A percentile compares a stretch with the other conserved stretches of the same genome.
phyloP scores from a whole-genome alignment of 192 early-diverging fungal genomes.

The Spizellomyces punctatus region DNA sequence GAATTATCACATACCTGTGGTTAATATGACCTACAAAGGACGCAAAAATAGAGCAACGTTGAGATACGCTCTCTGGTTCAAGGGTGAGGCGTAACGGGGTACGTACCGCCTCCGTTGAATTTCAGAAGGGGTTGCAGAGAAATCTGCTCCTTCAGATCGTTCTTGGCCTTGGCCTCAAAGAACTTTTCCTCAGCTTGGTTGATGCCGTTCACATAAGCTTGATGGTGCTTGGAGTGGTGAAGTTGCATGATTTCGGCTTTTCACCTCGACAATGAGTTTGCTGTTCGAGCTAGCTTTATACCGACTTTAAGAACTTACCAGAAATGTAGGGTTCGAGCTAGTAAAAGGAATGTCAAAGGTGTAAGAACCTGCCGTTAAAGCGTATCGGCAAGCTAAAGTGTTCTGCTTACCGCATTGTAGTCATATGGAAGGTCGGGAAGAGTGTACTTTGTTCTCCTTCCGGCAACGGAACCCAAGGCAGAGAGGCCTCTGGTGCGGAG shows the following conservation, averaged over 20 bases:
- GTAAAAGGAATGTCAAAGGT: background rate
- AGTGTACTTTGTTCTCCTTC: slow-evolving; percentile 64
- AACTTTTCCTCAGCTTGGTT: slow-evolving; percentile 95
- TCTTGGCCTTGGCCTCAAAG: slow-evolving; percentile 63
- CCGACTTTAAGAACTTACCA: slow-evolving; percentile 25
- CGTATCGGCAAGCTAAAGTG: background rate
- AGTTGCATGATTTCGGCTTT: slow-evolving; percentile 88
- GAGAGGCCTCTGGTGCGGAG: too few relatives aligned
- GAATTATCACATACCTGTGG: slow-evolving; percentile 31
- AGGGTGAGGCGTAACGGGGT: too few relatives aligned
- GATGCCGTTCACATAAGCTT: slow-evolving; percentile 83
- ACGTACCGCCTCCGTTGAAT: slow-evolving; percentile 89
- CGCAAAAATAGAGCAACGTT: background rate
- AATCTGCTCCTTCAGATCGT: slow-evolving; percentile 75
- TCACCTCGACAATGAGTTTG: background rate
- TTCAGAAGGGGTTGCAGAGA: slow-evolving; percentile 78
- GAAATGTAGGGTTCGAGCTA: slow-evolving; percentile 93
- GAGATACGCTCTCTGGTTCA: background rate
- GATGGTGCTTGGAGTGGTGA: slow-evolving; percentile 95
- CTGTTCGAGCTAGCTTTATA: background rate
- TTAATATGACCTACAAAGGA: slow-evolving; percentile 36
- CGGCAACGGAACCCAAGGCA: slow-evolving; percentile 3
- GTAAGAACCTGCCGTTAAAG: too few relatives aligned
- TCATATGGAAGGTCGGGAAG: slow-evolving; percentile 86
- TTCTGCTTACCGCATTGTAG: slow-evolving; percentile 64